These are phyloP conservation scores for Claviceps fusiformis DNA, from an alignment of 2,329 filamentous ascomycete species.

Conservation along the genomic window DNA sequence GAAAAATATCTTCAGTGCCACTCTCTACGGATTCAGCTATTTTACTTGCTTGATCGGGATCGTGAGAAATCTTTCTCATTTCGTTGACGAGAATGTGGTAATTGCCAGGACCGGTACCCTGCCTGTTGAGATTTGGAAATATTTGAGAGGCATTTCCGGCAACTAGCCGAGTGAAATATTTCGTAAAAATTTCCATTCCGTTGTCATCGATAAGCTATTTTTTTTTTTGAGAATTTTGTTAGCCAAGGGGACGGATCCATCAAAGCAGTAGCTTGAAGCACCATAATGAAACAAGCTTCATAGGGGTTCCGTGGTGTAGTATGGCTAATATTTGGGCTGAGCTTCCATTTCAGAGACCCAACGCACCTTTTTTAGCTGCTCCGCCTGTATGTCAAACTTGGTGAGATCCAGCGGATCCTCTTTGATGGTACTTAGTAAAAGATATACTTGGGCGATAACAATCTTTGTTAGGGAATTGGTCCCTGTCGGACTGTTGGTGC, in stretches of 20 bases:
- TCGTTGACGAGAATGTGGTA: conserved; percentile 73
- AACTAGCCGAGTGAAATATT: conserved; percentile 88
- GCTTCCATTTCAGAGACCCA: neutral
- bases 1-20: conserved; percentile 82
- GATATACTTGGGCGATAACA: conserved; percentile 86
- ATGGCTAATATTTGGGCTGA: neutral
- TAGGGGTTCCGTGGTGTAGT: neutral
- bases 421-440: conserved; percentile 86
- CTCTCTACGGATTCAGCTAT: conserved; percentile 90
- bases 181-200: conserved; percentile 98
- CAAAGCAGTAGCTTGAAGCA: neutral
- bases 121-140: conserved; percentile 66
- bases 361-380: conserved; percentile 80
- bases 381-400: conserved; percentile 86
- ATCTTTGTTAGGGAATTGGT: conserved; percentile 71
- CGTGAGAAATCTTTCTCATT: conserved; percentile 71
- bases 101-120: conserved; percentile 62
- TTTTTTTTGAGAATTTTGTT: conserved; percentile 6
- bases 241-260: conserved; percentile 6
- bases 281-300: neutral
- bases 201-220: conserved; percentile 80
- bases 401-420: conserved; percentile 69
- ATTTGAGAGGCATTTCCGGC: conserved; percentile 84
- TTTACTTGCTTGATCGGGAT: conserved; percentile 71
- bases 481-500: conserved; percentile 49